A percentile compares a stretch with the other conserved stretches of the same genome.
Conservation (phyloP, 345 rosid species). For the Lepidium africanum region DNA sequence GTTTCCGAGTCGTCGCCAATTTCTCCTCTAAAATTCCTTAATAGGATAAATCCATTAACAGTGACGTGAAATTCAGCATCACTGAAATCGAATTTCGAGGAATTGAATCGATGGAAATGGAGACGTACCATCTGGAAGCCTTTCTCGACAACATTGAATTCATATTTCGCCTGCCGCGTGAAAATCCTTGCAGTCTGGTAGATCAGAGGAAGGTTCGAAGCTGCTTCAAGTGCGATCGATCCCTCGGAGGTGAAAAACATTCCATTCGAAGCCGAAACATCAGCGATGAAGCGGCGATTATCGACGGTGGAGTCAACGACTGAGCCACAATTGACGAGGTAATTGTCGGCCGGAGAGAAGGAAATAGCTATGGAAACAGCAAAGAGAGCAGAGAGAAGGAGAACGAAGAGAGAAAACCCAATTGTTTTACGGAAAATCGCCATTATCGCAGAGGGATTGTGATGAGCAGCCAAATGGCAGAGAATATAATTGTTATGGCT, state of each 20-base stretch:
- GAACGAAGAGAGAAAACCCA: conserved; percentile 2
- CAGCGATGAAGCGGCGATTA: conserved; percentile 52
- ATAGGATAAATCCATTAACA: conserved; percentile 45
- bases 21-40: conserved; percentile 56
- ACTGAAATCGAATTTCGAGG: conserved; percentile 31
- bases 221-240: conserved; percentile 26
- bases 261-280: conserved; percentile 25
- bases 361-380: conserved; percentile 14
- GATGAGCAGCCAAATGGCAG: background rate
- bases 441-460: conserved; percentile 12
- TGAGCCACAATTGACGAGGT: conserved; percentile 67
- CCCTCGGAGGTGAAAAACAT: conserved; percentile 27
- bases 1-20: background rate
- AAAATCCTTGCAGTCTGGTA: conserved; percentile 61
- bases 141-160: conserved; percentile 43
- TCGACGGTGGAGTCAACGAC: conserved; percentile 40
- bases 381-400: conserved; percentile 6
- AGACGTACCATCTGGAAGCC: conserved; percentile 70
- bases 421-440: conserved; percentile 1
- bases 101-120: conserved; percentile 45
- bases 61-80: conserved; percentile 58
- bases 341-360: conserved; percentile 43
- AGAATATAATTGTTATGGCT: background rate
- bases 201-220: conserved; percentile 32
- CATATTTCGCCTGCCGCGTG: conserved; percentile 50